A percentile compares a stretch with the other conserved stretches of the same genome.
phyloP scores from a whole-genome alignment of 1,284 basidiomycete genomes.

The Cryptococcus sp. region DNA sequence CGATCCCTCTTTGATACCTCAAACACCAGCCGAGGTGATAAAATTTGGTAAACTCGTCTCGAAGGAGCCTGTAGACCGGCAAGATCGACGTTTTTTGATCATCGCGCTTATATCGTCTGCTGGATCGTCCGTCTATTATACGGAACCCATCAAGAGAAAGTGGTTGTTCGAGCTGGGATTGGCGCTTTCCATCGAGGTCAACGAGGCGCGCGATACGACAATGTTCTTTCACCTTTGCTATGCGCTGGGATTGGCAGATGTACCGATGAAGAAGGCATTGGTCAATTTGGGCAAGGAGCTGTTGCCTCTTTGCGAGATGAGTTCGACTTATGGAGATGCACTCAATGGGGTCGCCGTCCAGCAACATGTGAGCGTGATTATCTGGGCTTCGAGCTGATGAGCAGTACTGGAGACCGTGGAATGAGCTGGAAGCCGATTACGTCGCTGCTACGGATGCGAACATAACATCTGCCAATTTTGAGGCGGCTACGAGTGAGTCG shows the following conservation, averaged over 20 bases:
- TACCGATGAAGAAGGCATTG: constrained; percentile 7
- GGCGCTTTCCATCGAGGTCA: constrained; percentile 14
- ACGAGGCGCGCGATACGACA: constrained; percentile 14
- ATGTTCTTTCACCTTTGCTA: constrained; percentile 19
- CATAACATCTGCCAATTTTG: constrained; percentile 21
- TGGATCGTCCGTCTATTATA: constrained; percentile 22
- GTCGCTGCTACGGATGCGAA: constrained; percentile 18
- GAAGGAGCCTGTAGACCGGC: constrained; percentile 5
- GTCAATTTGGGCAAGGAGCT: constrained; percentile 5
- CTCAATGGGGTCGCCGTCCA: constrained; percentile 16
- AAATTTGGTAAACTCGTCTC: constrained; percentile 4
- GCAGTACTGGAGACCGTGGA: constrained; percentile 12
- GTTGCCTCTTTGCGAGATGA: constrained; percentile 6
- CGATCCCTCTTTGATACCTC: constrained; percentile 10
- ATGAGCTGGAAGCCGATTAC: constrained; percentile 4
- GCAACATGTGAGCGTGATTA: not conserved
- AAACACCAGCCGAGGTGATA: constrained; percentile 14
- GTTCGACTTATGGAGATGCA: constrained; percentile 13
- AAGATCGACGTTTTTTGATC: constrained; percentile 15
- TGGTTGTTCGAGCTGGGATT: constrained; percentile 19
- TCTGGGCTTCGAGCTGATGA: not conserved
- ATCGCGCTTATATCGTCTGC: constrained; percentile 10
- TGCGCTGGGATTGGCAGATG: constrained; percentile 13
- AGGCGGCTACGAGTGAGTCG: constrained; percentile 22
- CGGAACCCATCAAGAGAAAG: constrained; percentile 9